These are phyloP conservation scores for Pneumocystis jirovecii DNA, from an alignment of 1,139 yeast species.

Conservation along the genomic window DNA sequence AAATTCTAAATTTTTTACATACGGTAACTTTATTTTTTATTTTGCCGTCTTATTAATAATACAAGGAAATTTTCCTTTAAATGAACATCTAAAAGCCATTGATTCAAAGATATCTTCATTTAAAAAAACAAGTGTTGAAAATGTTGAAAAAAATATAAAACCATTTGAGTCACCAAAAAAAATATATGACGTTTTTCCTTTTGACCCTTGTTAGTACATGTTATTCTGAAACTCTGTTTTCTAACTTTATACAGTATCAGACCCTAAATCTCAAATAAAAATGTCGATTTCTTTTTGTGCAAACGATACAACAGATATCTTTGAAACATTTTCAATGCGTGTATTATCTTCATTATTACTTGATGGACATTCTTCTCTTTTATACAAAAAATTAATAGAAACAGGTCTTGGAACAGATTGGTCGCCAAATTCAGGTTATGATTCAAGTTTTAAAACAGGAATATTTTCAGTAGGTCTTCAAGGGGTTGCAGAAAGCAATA, in stretches of 20 bases:
- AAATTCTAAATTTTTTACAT: constrained; percentile 72
- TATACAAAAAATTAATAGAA: constrained; percentile 73
- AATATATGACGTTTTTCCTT: constrained; percentile 50
- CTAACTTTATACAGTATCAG: constrained; percentile 31
- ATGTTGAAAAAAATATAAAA: constrained; percentile 17
- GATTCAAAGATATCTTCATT: constrained; percentile 38
- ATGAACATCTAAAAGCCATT: constrained; percentile 45
- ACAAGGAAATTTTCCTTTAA: constrained; percentile 29
- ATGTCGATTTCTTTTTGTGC: constrained; percentile 78
- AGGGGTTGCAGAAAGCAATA: constrained; percentile 36
- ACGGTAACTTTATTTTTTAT: constrained; percentile 46
- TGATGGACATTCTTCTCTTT: constrained; percentile 87
- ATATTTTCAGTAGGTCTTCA: constrained; percentile 77
- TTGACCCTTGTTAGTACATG: constrained; percentile 39
- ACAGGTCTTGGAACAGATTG: constrained; percentile 75
- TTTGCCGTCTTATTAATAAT: not conserved
- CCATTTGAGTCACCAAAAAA: constrained; percentile 25
- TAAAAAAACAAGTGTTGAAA: constrained; percentile 21
- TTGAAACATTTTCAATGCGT: constrained; percentile 59
- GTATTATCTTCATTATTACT: constrained; percentile 56
- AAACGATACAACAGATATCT: constrained; percentile 56
- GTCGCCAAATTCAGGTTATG: constrained; percentile 77
- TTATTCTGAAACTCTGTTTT: not conserved
- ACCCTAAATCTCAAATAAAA: constrained; percentile 54
- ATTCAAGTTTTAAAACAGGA: constrained; percentile 62